Conservation (phyloP, 1,284 basidiomycete species). For the Hymenochaete sp. region DNA sequence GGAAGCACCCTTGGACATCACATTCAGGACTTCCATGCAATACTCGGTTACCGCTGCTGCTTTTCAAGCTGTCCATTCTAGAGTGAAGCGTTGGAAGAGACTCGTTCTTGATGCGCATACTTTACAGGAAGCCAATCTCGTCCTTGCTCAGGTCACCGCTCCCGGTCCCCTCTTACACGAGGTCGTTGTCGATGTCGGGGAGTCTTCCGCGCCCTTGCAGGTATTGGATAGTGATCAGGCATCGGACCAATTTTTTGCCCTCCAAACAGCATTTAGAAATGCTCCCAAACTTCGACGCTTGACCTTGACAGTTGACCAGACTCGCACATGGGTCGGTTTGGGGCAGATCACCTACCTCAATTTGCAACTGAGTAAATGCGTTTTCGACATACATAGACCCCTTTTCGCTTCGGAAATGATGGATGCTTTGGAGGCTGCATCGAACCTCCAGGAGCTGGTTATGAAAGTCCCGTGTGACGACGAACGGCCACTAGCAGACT, state of each 20-base stretch:
- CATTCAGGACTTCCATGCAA: conserved; percentile 13
- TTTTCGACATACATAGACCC: conserved; percentile 4
- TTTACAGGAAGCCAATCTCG: conserved; percentile 9
- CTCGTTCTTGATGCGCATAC: conserved; percentile 14
- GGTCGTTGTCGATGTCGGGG: conserved; percentile 7
- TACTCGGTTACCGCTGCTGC: conserved; percentile 5
- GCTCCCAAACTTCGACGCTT: conserved; percentile 12
- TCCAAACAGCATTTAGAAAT: conserved; percentile 6
- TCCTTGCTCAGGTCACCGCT: conserved; percentile 5
- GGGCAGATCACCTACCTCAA: conserved; percentile 10
- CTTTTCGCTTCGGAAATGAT: conserved; percentile 16
- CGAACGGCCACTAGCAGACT: conserved; percentile 6
- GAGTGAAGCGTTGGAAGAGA: conserved; percentile 10
- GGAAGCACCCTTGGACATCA: conserved; percentile 11
- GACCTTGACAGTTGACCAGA: conserved; percentile 6
- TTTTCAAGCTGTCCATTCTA: conserved; percentile 1
- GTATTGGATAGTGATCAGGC: conserved; percentile 8
- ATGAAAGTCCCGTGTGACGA: conserved; percentile 11
- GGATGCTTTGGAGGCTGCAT: conserved; percentile 5
- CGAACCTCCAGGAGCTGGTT: conserved; percentile 13
- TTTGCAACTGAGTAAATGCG: conserved; percentile 14
- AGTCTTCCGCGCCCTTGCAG: conserved; percentile 1
- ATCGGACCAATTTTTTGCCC: conserved; percentile 3
- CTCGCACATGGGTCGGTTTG: conserved; percentile 13
- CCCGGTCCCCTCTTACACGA: conserved; percentile 9